phyloP scores from a whole-genome alignment of 345 rosid genomes.

The Linum trigynum region DNA sequence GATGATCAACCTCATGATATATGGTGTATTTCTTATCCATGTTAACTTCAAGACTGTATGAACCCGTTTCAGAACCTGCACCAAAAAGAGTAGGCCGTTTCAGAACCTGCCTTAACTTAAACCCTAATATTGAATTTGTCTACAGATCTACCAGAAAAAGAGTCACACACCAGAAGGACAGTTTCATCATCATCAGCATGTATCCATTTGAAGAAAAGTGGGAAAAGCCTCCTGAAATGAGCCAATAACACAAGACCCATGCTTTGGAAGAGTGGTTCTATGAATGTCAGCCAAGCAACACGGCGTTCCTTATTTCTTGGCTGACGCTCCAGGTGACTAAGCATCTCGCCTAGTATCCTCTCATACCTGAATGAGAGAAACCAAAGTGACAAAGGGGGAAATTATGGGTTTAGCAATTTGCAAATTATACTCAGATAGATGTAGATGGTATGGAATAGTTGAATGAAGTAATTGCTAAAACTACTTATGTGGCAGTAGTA shows the following conservation, averaged over 20 bases:
- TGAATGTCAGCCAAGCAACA: constrained; percentile 52
- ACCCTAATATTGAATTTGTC: background rate
- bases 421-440: background rate
- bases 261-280: constrained; percentile 56
- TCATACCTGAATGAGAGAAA: constrained; percentile 42
- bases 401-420: background rate
- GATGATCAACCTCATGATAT: constrained; percentile 42
- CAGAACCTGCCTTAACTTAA: background rate
- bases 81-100: constrained; percentile 21
- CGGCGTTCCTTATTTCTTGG: constrained; percentile 62
- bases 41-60: constrained; percentile 52
- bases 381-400: background rate
- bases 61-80: constrained; percentile 70
- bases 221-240: constrained; percentile 69
- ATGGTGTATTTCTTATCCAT: constrained; percentile 79
- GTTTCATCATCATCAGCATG: constrained; percentile 81
- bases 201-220: constrained; percentile 78
- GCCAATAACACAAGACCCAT: constrained; percentile 61
- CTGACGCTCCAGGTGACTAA: constrained; percentile 81
- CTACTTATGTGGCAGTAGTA: background rate
- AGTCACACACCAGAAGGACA: constrained; percentile 49
- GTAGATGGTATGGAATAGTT: background rate
- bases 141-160: background rate
- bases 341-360: constrained; percentile 66
- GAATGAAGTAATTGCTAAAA: too few species aligned